Evolutionary conservation across 1,284 basidiomycete genomes (phyloP).

Genomic region (Puccinia hordei): DNA sequence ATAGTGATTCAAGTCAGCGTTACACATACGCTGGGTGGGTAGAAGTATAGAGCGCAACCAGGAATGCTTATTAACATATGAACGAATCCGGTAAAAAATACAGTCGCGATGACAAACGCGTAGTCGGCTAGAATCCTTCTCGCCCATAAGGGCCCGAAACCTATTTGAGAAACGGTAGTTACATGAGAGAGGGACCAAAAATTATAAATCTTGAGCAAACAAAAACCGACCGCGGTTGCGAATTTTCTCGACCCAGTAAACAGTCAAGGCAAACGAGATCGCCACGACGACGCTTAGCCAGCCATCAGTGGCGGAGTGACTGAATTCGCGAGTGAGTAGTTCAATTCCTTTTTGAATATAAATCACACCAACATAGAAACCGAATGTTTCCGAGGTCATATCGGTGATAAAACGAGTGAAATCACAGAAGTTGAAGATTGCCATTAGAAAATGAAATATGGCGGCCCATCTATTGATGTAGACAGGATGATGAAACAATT

Average conservation of each 20-base stretch:
- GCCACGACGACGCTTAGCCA: conserved; percentile 62
- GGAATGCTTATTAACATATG: conserved; percentile 58
- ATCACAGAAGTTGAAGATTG: conserved; percentile 69
- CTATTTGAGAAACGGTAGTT: not conserved
- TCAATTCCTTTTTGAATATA: conserved; percentile 62
- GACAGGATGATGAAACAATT: conserved; percentile 57
- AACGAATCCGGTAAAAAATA: conserved; percentile 62
- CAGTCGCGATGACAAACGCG: conserved; percentile 60
- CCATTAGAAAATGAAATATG: conserved; percentile 85
- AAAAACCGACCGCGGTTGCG: conserved; percentile 50
- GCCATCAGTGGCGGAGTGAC: conserved; percentile 54
- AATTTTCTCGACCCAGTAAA: conserved; percentile 58
- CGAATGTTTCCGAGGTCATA: conserved; percentile 89
- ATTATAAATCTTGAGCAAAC: not conserved
- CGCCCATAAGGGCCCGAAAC: conserved; percentile 57
- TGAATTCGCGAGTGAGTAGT: conserved; percentile 60
- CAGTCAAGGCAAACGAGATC: conserved; percentile 60
- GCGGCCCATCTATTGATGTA: conserved; percentile 76
- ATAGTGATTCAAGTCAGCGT: conserved; percentile 68
- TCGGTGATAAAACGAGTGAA: conserved; percentile 73
- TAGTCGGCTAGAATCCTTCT: conserved; percentile 60
- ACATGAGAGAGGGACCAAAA: not conserved
- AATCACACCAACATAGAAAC: conserved; percentile 72
- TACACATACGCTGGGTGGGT: conserved; percentile 56
- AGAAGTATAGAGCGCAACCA: conserved; percentile 31